Evolutionary conservation across 305 asterid species (phyloP), one percentile per base, ranked within the genome.

Genomic region (Rubia balearica): DNA sequence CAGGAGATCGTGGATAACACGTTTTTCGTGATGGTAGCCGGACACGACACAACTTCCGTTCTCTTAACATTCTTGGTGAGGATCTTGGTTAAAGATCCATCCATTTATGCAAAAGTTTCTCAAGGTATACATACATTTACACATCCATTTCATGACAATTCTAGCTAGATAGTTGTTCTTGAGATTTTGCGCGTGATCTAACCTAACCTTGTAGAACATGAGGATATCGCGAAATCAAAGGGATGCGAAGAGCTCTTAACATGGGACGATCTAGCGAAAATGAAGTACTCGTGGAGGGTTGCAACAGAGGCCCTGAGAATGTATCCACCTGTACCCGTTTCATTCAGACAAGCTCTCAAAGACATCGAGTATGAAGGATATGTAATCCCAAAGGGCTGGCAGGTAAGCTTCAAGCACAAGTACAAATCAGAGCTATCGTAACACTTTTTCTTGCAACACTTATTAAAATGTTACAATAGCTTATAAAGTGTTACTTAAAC

Each of bases 271-370:
- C 70, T 79, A 4, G 59, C 78, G 65, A 75, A 73, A 69, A 75
- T 79, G 80, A 79, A 79, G 51, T 79, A 79, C 70, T 75, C 76
- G 46, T 79, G 82, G 82, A 75, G 71, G 71, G 77, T 75, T 40
- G 83, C 82, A 56, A 74, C 64, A 11, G 82, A 79, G 72, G 30
- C 70, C 40, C 24, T 71, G 60, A 78, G 79, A 48, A 75, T 71
- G 45, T 40, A 75, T 68, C 77, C 80, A 22, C 83, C 80, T 2
- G 36, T 56, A 51, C 46, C 61, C 5, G n/a, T 27, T 13, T 9
- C 75, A 38, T 71, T 75, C 30, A 49, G 77, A 61, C 71, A 61
- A 56, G 65, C 65, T 3, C 71, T 74, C 67, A 56, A 71, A 74
- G 79, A 74, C 40, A 57, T 71, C 43, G 76, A 78, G 70, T 60